phyloP scores from a whole-genome alignment of 139 green algal genomes.

The Tetraselmis striata region DNA sequence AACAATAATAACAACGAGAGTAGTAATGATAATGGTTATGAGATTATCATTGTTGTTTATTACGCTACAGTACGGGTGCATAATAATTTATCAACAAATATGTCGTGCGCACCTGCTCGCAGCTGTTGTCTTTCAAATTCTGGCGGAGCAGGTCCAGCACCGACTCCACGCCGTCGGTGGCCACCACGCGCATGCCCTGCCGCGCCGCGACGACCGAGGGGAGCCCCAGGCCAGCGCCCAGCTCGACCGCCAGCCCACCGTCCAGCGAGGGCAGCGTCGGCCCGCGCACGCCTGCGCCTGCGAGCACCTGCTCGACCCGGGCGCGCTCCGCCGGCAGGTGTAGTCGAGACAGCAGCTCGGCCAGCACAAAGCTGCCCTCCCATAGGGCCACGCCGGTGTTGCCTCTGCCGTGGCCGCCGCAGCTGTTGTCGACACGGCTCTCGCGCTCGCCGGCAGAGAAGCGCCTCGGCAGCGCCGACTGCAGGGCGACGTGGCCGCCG shows the following conservation, averaged over 20 bases:
- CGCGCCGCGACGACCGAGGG: conserved; percentile 15
- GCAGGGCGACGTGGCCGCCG: neutral
- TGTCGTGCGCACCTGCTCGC: too few species aligned
- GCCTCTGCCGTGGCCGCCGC: neutral
- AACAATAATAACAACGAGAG: too few species aligned
- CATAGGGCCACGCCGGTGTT: conserved; percentile 4
- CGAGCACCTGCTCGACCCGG: neutral
- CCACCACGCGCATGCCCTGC: conserved; percentile 10
- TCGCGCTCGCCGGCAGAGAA: neutral
- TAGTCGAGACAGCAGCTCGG: neutral
- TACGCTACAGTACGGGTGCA: too few species aligned
- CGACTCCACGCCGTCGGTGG: conserved; percentile 12
- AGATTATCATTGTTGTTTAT: too few species aligned
- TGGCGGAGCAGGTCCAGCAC: neutral
- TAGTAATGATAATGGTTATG: too few species aligned
- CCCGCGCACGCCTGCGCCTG: neutral
- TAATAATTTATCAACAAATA: too few species aligned
- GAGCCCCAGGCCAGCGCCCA: conserved; percentile 17
- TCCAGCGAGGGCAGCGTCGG: neutral
- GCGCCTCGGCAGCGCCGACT: neutral
- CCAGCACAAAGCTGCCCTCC: conserved; percentile 2
- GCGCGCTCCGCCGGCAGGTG: neutral
- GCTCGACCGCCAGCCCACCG: conserved; percentile 9
- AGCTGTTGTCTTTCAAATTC: neutral
- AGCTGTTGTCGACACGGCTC: neutral